Conservation (phyloP, 2,329 filamentous ascomycete genomes). For the Aaosphaeria pasadenensis region DNA sequence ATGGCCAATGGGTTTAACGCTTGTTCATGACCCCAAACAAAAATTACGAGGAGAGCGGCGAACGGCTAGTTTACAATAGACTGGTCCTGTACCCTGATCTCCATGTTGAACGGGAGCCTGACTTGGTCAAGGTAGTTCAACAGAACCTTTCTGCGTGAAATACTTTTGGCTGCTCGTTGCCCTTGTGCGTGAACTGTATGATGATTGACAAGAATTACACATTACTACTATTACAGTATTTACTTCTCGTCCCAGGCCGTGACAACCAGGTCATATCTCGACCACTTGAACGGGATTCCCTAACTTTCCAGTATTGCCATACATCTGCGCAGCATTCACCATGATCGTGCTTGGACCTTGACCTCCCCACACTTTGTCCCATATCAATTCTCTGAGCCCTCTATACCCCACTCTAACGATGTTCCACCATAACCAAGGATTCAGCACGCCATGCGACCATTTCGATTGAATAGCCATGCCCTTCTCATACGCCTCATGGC, state of each 20-base stretch:
- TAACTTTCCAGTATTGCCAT: conserved; percentile 47
- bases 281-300: conserved; percentile 46
- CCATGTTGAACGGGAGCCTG: conserved; percentile 37
- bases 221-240: not conserved
- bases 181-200: not conserved
- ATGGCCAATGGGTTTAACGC: not conserved
- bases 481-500: conserved; percentile 69
- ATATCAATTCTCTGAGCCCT: conserved; percentile 56
- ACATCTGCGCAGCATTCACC: conserved; percentile 60
- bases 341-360: conserved; percentile 50
- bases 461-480: conserved; percentile 48
- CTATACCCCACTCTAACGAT: conserved; percentile 50
- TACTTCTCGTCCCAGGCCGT: not conserved
- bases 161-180: not conserved
- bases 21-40: conserved; percentile 28
- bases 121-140: conserved; percentile 35
- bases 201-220: not conserved
- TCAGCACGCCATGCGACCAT: conserved; percentile 36
- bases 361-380: conserved; percentile 59
- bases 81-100: conserved; percentile 26
- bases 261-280: conserved; percentile 27
- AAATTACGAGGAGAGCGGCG: conserved; percentile 40
- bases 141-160: conserved; percentile 36
- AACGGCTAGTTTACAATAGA: conserved; percentile 6
- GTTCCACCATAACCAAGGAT: conserved; percentile 49